These are phyloP conservation scores for Xerocomus brunneocitrinus DNA, from an alignment of 768 basidiomycete genomes.

Conservation along the genomic window DNA sequence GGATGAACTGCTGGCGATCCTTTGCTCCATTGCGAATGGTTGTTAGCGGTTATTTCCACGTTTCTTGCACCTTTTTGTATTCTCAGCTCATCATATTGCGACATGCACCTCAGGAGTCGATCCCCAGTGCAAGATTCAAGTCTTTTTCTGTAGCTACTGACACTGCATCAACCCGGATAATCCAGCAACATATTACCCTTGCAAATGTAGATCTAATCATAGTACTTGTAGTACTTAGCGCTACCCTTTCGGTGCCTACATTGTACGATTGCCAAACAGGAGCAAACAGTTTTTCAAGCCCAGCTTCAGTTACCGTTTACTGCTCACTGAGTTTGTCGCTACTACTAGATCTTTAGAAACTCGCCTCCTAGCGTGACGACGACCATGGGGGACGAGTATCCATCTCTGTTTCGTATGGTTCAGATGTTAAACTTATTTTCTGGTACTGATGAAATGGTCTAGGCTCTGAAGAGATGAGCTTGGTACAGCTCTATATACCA, in stretches of 20 bases:
- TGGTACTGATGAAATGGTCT: conserved; percentile 6
- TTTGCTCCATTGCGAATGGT: conserved; percentile 29
- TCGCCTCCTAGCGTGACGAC: conserved; percentile 1
- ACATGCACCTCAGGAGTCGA: background rate
- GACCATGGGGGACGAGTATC: conserved; percentile 73
- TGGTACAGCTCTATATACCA: conserved; percentile 95
- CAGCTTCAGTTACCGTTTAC: background rate
- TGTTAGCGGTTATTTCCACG: conserved; percentile 31
- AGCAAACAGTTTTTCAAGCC: conserved; percentile 13
- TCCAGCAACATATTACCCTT: background rate
- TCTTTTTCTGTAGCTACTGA: background rate
- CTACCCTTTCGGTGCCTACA: too few relatives aligned
- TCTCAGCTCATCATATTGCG: conserved; percentile 6
- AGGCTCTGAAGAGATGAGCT: conserved; percentile 98
- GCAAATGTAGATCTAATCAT: background rate
- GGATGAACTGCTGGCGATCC: conserved; percentile 32
- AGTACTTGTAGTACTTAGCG: background rate
- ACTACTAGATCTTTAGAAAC: background rate
- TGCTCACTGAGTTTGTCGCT: background rate
- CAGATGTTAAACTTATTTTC: background rate
- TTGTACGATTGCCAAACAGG: conserved; percentile 16
- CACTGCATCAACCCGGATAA: background rate
- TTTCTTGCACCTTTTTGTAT: conserved; percentile 10
- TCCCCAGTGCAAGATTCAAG: background rate
- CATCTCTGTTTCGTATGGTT: conserved; percentile 71